Percentiles rank a stretch among this genome's conserved stretches.
Evolutionary conservation across 1,139 yeast genomes (phyloP).

Genomic region (Zhuliangozyma parablackwelliae): DNA sequence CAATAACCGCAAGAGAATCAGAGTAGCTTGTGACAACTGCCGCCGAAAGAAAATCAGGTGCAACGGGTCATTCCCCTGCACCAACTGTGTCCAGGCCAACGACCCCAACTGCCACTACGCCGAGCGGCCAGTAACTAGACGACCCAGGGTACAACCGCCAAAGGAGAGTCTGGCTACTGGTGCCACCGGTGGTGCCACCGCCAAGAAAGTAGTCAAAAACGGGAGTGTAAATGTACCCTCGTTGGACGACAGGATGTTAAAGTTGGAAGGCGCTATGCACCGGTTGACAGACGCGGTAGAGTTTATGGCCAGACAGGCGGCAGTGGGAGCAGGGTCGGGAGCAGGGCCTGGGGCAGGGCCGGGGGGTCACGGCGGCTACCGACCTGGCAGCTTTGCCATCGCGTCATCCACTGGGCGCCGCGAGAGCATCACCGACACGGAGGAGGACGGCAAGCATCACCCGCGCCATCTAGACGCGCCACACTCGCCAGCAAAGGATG

Average conservation of each 20-base stretch:
- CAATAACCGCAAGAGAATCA: constrained; percentile 19
- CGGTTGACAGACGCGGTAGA: constrained; percentile 13
- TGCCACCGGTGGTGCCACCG: not conserved
- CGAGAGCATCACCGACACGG: constrained; percentile 3
- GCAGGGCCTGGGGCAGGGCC: not conserved
- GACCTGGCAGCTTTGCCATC: no score
- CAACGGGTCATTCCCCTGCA: constrained; percentile 45
- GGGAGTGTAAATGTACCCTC: constrained; percentile 8
- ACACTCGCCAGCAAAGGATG: no score
- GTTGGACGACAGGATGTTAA: constrained; percentile 20
- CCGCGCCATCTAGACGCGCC: not conserved
- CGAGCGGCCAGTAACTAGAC: constrained; percentile 19
- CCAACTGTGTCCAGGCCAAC: constrained; percentile 31
- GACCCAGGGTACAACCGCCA: constrained; percentile 1
- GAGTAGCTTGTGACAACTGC: constrained; percentile 55
- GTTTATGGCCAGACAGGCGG: not conserved
- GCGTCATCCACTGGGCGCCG: not conserved
- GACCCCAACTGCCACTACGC: constrained; percentile 24
- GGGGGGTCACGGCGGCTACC: no score
- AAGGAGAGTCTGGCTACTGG: no score
- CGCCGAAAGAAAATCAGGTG: constrained; percentile 48
- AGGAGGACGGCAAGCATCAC: constrained; percentile 4
- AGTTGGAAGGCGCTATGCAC: constrained; percentile 21
- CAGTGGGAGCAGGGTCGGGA: not conserved
- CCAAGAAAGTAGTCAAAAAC: not conserved